Percentiles rank a stretch among this genome's conserved stretches.
These are phyloP conservation scores for Fusarium domesticum DNA, from an alignment of 2,329 filamentous ascomycete species.

Conservation along the genomic window DNA sequence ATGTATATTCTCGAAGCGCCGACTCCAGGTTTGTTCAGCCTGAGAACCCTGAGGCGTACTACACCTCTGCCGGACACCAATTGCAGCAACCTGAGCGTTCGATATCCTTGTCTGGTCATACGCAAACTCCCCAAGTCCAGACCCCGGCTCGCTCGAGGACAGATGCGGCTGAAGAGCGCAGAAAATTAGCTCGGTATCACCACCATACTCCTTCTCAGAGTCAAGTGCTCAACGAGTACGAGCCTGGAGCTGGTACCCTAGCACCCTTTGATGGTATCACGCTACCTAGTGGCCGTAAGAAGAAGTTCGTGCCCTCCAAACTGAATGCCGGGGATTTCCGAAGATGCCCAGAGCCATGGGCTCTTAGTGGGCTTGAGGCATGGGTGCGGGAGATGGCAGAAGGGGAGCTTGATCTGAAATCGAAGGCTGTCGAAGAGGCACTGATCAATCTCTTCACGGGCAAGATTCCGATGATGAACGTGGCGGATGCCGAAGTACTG, in stretches of 20 bases:
- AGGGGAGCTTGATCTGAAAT: constrained; percentile 82
- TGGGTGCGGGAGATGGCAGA: constrained; percentile 91
- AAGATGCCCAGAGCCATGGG: constrained; percentile 88
- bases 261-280: constrained; percentile 76
- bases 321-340: constrained; percentile 77
- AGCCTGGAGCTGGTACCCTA: constrained; percentile 53
- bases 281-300: constrained; percentile 73
- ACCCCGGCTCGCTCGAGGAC: constrained; percentile 91
- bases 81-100: constrained; percentile 61
- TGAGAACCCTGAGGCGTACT: constrained; percentile 51
- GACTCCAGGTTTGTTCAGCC: constrained; percentile 42
- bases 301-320: constrained; percentile 83
- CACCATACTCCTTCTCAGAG: constrained; percentile 50
- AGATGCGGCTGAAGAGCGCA: constrained; percentile 75
- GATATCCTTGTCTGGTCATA: constrained; percentile 79
- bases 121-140: constrained; percentile 72
- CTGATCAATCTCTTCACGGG: constrained; percentile 85
- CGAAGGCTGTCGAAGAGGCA: constrained; percentile 81
- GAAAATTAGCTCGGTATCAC: constrained; percentile 52
- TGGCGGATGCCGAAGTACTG: constrained; percentile 88
- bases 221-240: constrained; percentile 55
- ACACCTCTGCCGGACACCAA: constrained; percentile 37
- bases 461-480: constrained; percentile 98
- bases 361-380: constrained; percentile 76
- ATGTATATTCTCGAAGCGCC: constrained; percentile 47